Conservation (phyloP, 139 green algal species). For the Micractinium conductrix region DNA sequence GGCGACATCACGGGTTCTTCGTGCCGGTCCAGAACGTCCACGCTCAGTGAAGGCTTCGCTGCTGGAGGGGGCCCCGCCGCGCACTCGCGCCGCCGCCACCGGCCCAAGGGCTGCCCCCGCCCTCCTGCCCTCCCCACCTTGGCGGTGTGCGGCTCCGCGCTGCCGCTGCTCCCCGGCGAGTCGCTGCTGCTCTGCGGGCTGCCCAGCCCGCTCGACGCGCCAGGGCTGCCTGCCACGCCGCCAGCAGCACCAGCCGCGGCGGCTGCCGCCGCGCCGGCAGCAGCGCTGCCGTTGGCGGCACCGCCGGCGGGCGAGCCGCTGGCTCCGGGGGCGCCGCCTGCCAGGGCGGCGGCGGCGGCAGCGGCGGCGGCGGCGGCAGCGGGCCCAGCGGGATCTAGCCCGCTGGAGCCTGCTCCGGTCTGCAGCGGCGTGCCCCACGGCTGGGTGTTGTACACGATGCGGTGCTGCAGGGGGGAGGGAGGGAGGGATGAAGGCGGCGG, state of each 20-base stretch:
- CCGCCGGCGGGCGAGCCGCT: neutral
- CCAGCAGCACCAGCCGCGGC: neutral
- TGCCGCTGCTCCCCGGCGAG: neutral
- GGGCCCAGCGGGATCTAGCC: neutral
- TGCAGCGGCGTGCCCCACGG: constrained; percentile 38
- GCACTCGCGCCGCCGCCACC: no score
- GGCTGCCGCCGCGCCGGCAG: neutral
- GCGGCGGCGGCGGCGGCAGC: neutral
- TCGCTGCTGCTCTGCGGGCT: constrained; percentile 1
- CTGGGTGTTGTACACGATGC: constrained; percentile 41
- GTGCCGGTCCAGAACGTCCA: neutral
- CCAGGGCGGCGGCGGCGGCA: neutral
- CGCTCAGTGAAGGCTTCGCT: neutral
- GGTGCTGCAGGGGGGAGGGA: no score
- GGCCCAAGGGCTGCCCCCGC: no score
- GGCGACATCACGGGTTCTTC: neutral
- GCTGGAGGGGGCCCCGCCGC: no score
- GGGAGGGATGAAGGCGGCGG: no score
- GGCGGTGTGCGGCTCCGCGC: neutral
- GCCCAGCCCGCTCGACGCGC: neutral
- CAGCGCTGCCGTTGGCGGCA: neutral
- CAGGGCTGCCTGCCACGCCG: neutral
- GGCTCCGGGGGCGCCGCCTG: neutral
- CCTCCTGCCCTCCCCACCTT: neutral
- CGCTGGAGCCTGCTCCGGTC: neutral